Conservation (phyloP, 176 grass and related monocot genomes). For the Cymbopogon citratus region DNA sequence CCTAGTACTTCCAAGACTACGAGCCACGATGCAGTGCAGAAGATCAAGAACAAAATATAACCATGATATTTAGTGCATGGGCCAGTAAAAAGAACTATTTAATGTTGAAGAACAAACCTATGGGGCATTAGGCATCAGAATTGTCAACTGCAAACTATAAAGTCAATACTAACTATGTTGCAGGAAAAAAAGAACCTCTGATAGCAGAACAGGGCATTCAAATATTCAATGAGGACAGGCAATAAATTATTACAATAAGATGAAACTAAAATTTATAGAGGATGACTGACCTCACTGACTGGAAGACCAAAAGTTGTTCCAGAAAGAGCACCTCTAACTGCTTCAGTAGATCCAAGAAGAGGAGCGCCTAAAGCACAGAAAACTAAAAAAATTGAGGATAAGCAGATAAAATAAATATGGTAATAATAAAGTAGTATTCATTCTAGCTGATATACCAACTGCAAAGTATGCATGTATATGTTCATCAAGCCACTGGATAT, state of each 20-base stretch:
- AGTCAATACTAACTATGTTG: neutral
- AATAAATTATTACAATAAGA: constrained; percentile 17
- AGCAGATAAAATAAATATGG: constrained; percentile 11
- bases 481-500: constrained; percentile 81
- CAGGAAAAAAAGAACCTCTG: neutral
- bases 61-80: neutral
- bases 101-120: constrained; percentile 8
- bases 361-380: constrained; percentile 55
- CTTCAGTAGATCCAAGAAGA: constrained; percentile 83
- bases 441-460: constrained; percentile 52
- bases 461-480: constrained; percentile 97
- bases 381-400: neutral
- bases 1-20: neutral
- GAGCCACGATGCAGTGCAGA: neutral
- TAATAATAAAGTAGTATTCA: constrained; percentile 10
- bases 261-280: constrained; percentile 9
- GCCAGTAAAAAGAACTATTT: neutral
- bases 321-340: constrained; percentile 58
- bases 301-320: constrained; percentile 88
- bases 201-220: neutral
- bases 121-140: constrained; percentile 6
- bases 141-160: neutral
- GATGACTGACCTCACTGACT: constrained; percentile 60
- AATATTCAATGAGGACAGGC: neutral
- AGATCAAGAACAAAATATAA: neutral